Conservation (phyloP, 805 yeast species). For the Metschnikowia corniflorae region DNA sequence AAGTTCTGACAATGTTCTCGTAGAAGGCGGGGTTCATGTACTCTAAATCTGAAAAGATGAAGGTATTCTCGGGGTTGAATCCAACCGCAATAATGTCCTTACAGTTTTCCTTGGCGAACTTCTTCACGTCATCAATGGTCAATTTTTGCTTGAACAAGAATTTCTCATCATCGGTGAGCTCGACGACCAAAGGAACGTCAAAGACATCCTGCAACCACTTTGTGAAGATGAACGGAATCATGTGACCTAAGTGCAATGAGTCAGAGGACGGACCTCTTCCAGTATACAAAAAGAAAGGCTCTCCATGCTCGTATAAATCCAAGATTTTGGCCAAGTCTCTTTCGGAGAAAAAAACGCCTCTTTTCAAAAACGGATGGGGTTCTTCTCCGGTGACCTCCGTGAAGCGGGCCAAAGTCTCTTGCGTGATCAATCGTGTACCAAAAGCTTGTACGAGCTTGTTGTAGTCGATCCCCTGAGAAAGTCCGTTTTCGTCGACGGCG, state of each 20-base stretch:
- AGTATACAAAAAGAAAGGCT: slow-evolving; percentile 92
- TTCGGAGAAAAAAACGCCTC: slow-evolving; percentile 91
- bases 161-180: slow-evolving; percentile 95
- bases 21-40: slow-evolving; percentile 94
- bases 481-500: slow-evolving; percentile 86
- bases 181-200: slow-evolving; percentile 91
- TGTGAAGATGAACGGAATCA: slow-evolving; percentile 93
- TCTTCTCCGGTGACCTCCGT: slow-evolving; percentile 78
- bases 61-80: slow-evolving; percentile 90
- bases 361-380: slow-evolving; percentile 86
- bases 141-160: slow-evolving; percentile 89
- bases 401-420: slow-evolving; percentile 74
- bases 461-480: slow-evolving; percentile 87
- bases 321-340: slow-evolving; percentile 76
- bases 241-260: slow-evolving; percentile 94
- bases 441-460: slow-evolving; percentile 82
- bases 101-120: slow-evolving; percentile 76
- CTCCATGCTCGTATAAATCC: slow-evolving; percentile 89
- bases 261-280: slow-evolving; percentile 97
- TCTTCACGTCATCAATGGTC: slow-evolving; percentile 83
- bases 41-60: slow-evolving; percentile 86
- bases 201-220: slow-evolving; percentile 98
- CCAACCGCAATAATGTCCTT: slow-evolving; percentile 93
- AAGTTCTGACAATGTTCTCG: slow-evolving; percentile 87
- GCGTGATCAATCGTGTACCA: slow-evolving; percentile 72